These are phyloP conservation scores for Populus nigra DNA, from an alignment of 345 rosid genomes.

Conservation along the genomic window DNA sequence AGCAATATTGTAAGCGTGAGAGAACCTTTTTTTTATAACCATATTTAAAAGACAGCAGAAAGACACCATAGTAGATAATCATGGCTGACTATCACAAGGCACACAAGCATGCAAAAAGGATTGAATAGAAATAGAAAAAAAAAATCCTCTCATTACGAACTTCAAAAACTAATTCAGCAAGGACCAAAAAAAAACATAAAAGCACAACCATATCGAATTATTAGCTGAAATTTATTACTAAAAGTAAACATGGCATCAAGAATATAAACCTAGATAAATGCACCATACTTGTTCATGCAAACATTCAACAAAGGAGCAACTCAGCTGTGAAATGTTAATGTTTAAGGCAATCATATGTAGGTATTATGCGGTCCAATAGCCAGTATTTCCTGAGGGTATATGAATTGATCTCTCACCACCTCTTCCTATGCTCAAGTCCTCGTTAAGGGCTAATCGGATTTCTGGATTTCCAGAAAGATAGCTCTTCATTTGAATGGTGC, in stretches of 20 bases:
- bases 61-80: neutral
- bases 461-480: slow-evolving; percentile 95
- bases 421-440: slow-evolving; percentile 77
- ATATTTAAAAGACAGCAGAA: neutral
- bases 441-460: slow-evolving; percentile 94
- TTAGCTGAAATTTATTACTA: too few relatives aligned
- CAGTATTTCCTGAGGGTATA: slow-evolving; percentile 37
- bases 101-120: neutral
- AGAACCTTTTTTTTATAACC: neutral
- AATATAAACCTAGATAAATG: neutral
- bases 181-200: slow-evolving; percentile 3
- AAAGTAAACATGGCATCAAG: neutral
- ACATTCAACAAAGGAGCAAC: neutral
- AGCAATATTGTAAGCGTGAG: slow-evolving; percentile 2
- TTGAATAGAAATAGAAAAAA: neutral
- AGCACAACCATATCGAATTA: neutral
- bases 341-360: neutral
- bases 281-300: neutral
- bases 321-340: slow-evolving; percentile 3
- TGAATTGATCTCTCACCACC: slow-evolving; percentile 70
- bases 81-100: slow-evolving; percentile 3
- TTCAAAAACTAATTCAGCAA: slow-evolving; percentile 2
- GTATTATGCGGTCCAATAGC: slow-evolving; percentile 2
- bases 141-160: neutral
- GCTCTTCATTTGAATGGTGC: slow-evolving; percentile 99